These are phyloP conservation scores for Solanum lignicaule DNA, from an alignment of 257 asterid species.

Conservation along the genomic window DNA sequence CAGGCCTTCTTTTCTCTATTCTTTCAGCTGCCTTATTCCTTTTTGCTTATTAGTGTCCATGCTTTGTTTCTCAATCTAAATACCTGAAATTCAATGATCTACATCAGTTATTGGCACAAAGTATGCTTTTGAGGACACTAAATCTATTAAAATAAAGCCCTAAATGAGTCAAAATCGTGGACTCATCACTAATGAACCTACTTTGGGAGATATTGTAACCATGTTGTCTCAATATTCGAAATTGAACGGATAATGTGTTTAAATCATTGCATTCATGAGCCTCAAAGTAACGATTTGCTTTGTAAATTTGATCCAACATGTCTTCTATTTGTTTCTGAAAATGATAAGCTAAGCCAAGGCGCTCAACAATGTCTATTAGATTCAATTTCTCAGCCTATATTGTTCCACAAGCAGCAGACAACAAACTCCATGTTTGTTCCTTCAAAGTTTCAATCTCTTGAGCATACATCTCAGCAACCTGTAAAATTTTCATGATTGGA, in stretches of 20 bases:
- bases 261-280: neutral
- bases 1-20: no score
- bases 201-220: conserved; percentile 25
- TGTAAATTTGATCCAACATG: conserved; percentile 1
- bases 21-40: no score
- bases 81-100: no score
- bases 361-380: conserved; percentile 21
- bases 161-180: no score
- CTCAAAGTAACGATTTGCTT: neutral
- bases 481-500: no score
- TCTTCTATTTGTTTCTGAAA: conserved; percentile 22
- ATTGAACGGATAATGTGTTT: conserved; percentile 9
- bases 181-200: neutral
- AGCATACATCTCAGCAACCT: neutral
- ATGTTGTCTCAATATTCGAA: conserved; percentile 30
- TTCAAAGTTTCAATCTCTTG: conserved; percentile 16
- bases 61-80: no score
- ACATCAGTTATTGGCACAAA: no score
- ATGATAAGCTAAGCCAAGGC: conserved; percentile 27
- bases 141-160: no score
- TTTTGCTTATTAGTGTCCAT: no score
- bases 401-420: neutral
- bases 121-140: no score
- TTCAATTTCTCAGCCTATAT: neutral
- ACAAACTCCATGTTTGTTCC: conserved; percentile 10